Evolutionary conservation across 148 eudicot genomes (phyloP).

Genomic region (Rhododendron williamsianum): DNA sequence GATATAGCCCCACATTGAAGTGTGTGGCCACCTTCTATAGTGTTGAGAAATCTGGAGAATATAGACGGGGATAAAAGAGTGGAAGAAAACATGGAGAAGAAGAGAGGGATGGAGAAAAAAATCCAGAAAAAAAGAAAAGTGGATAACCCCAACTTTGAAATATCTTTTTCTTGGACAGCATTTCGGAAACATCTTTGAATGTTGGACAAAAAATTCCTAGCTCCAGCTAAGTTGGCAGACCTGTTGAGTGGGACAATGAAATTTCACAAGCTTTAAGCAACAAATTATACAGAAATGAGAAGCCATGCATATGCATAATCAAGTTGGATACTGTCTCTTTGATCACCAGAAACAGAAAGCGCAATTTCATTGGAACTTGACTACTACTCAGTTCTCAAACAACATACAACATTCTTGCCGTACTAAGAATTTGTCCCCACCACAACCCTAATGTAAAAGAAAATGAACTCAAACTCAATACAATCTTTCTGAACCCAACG

Average conservation of each 20-base stretch:
- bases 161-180: not conserved
- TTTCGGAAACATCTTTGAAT: not conserved
- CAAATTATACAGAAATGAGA: not conserved
- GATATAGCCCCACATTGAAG: too few relatives aligned
- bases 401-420: not conserved
- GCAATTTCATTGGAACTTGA: not conserved
- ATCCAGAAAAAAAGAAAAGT: not conserved
- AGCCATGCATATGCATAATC: not conserved
- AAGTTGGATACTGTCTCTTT: not conserved
- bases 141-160: not conserved
- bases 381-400: not conserved
- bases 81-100: not conserved
- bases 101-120: not conserved
- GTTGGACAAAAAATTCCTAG: not conserved
- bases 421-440: not conserved
- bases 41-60: not conserved
- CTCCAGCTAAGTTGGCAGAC: not conserved
- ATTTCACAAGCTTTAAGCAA: not conserved
- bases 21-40: too few relatives aligned
- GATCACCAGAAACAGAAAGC: not conserved
- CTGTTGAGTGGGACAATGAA: not conserved
- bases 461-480: not conserved
- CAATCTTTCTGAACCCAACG: not conserved
- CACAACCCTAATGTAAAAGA: not conserved
- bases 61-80: not conserved